Conservation (phyloP, 2,329 filamentous ascomycete species). For the Septoria petroselini region DNA sequence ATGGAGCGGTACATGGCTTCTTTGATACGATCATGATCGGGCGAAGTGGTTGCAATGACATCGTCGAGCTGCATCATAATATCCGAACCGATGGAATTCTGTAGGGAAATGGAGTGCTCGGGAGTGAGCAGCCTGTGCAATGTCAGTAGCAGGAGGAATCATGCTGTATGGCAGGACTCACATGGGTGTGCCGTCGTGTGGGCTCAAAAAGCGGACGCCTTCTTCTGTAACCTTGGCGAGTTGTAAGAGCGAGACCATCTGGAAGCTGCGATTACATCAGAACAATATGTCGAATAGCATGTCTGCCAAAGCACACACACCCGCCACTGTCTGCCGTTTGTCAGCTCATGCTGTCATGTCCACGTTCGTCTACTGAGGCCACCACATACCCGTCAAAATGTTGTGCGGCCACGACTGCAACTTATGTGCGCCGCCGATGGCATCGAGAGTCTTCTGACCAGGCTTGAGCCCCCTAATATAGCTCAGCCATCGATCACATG, state of each 20-base stretch:
- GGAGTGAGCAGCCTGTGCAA: constrained; percentile 70
- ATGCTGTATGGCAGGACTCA: constrained; percentile 26
- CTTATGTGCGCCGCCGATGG: constrained; percentile 87
- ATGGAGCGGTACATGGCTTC: constrained; percentile 94
- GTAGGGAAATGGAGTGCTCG: constrained; percentile 91
- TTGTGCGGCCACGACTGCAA: constrained; percentile 95
- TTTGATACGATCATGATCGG: constrained; percentile 79
- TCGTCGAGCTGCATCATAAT: constrained; percentile 99
- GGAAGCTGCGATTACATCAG: constrained; percentile 64
- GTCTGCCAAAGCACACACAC: constrained; percentile 15
- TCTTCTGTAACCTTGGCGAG: constrained; percentile 93
- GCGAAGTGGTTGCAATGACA: constrained; percentile 92
- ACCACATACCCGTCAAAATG: constrained; percentile 67
- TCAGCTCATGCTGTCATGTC: constrained; percentile 1
- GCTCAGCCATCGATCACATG: constrained; percentile 9
- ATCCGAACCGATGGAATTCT: constrained; percentile 96
- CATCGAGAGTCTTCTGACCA: constrained; percentile 82
- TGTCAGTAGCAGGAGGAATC: neutral
- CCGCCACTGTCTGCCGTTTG: constrained; percentile 23
- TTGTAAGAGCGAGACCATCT: constrained; percentile 96
- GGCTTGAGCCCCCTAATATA: constrained; percentile 71
- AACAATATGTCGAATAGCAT: neutral
- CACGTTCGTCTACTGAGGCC: neutral
- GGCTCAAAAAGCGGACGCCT: constrained; percentile 91
- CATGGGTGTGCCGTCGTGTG: constrained; percentile 94